Conservation (phyloP, 371 early-diverging fungal genomes). For the Apophysomyces variabilis region DNA sequence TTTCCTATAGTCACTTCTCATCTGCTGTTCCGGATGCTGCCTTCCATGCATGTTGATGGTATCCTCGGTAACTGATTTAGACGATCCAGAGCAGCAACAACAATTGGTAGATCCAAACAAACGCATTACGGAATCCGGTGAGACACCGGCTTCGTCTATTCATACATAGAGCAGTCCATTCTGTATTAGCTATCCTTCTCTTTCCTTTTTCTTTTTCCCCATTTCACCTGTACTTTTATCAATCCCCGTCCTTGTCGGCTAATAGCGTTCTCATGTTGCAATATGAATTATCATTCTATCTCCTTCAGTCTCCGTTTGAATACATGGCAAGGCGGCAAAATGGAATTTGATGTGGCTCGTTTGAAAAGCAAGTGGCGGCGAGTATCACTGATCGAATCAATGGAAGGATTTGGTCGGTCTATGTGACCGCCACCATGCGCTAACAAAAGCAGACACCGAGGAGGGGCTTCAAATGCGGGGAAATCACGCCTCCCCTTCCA, state of each 20-base stretch:
- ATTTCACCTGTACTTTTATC: slow-evolving; percentile 15
- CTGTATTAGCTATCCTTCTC: slow-evolving; percentile 11
- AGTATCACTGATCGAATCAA: slow-evolving; percentile 1
- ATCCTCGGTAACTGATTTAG: slow-evolving; percentile 34
- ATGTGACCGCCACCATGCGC: too few species aligned
- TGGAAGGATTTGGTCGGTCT: background rate
- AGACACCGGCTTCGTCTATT: slow-evolving; percentile 1
- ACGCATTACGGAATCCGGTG: slow-evolving; percentile 30
- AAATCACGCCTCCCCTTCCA: background rate
- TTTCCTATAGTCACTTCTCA: slow-evolving; percentile 43
- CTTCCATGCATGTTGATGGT: slow-evolving; percentile 64
- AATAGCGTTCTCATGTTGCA: slow-evolving; percentile 3
- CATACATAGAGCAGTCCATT: slow-evolving; percentile 7
- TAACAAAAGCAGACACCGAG: background rate
- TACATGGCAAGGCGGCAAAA: background rate
- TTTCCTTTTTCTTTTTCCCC: slow-evolving; percentile 15
- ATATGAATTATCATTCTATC: background rate
- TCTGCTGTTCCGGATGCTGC: slow-evolving; percentile 80
- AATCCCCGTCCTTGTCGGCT: slow-evolving; percentile 7
- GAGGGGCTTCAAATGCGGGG: background rate
- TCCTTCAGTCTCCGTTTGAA: slow-evolving; percentile 10
- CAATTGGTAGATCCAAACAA: slow-evolving; percentile 28
- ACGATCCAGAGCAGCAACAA: slow-evolving; percentile 31
- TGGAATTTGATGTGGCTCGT: background rate
- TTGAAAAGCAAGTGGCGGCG: background rate